phyloP scores from a whole-genome alignment of 805 yeast species.

The Maudiozyma turicensis region DNA sequence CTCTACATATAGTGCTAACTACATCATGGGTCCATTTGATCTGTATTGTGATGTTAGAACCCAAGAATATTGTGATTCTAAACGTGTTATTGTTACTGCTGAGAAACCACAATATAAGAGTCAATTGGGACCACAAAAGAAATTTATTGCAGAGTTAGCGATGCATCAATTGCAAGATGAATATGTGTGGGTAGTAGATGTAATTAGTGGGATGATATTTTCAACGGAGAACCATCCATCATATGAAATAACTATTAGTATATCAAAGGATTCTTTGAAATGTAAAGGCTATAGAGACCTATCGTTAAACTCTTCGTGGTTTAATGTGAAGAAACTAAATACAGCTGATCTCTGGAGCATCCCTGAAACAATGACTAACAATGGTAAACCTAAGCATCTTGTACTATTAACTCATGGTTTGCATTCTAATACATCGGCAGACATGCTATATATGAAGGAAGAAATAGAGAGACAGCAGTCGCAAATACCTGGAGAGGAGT shows the following conservation, averaged over 20 bases:
- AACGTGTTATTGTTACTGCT: constrained; percentile 50
- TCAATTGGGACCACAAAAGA: constrained; percentile 57
- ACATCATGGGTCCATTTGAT: constrained; percentile 63
- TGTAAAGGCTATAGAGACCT: no score
- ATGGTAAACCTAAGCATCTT: constrained; percentile 37
- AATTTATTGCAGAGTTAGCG: constrained; percentile 50
- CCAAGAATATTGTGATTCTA: constrained; percentile 40
- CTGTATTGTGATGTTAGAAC: constrained; percentile 60
- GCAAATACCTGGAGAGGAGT: constrained; percentile 29
- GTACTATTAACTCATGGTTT: constrained; percentile 69
- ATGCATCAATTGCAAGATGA: constrained; percentile 48
- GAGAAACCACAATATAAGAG: constrained; percentile 61
- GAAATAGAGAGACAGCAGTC: constrained; percentile 36
- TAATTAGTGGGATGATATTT: constrained; percentile 61
- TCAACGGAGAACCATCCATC: constrained; percentile 48
- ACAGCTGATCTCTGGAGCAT: constrained; percentile 64
- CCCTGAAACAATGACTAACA: constrained; percentile 29
- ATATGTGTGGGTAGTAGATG: constrained; percentile 62
- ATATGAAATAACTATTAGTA: constrained; percentile 44
- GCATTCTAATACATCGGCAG: constrained; percentile 68
- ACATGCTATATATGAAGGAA: constrained; percentile 65
- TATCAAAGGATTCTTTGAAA: neutral
- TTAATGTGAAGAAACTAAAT: constrained; percentile 41
- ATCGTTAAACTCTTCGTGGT: constrained; percentile 15
- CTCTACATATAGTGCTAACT: constrained; percentile 47